Evolutionary conservation across 2,329 filamentous ascomycete species (phyloP).

Genomic region (Xylariaceae sp.): DNA sequence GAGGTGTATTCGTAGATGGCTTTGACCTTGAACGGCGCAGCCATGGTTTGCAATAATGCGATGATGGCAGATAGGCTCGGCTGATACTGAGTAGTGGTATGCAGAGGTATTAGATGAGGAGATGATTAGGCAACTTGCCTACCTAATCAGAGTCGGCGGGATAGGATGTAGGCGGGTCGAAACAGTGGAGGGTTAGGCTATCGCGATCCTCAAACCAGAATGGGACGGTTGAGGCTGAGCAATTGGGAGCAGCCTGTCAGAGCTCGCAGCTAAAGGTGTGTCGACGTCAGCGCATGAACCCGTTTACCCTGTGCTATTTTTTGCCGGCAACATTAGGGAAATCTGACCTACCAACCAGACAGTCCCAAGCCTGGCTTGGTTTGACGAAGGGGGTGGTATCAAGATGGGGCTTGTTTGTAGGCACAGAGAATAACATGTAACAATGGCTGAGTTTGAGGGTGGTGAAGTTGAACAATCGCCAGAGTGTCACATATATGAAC

Average conservation of each 20-base stretch:
- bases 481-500: too few species aligned
- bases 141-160: too few species aligned
- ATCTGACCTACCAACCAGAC: constrained; percentile 16
- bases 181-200: constrained; percentile 11
- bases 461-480: too few species aligned
- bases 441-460: too few species aligned
- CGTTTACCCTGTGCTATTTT: constrained; percentile 16
- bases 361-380: constrained; percentile 10
- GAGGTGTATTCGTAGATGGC: constrained; percentile 93
- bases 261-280: constrained; percentile 36
- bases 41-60: too few species aligned
- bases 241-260: constrained; percentile 33
- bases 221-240: constrained; percentile 25
- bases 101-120: too few species aligned
- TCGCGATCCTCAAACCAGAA: constrained; percentile 18
- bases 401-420: too few species aligned
- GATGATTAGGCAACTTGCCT: too few species aligned
- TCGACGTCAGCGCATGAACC: constrained; percentile 48
- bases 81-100: too few species aligned
- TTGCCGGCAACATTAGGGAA: constrained; percentile 9
- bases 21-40: constrained; percentile 84
- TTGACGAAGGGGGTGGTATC: constrained; percentile 2
- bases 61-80: constrained; percentile 14
- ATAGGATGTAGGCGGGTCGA: constrained; percentile 4
- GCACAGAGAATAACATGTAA: too few species aligned